phyloP scores from a whole-genome alignment of 2,329 filamentous ascomycete species.

The Bertia moriformis region DNA sequence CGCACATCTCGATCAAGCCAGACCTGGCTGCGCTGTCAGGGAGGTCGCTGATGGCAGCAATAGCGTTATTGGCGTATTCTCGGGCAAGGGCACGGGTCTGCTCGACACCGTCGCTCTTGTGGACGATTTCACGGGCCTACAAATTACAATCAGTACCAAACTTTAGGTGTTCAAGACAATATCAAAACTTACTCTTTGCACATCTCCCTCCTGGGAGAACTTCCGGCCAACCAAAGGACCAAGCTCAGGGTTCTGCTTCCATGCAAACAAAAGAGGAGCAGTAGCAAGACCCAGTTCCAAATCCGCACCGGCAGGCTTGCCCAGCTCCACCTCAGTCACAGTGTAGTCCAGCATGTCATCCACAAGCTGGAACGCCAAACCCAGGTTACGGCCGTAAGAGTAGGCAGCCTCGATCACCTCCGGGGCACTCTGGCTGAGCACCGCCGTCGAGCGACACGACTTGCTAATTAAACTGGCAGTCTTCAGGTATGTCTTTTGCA shows the following conservation, averaged over 20 bases:
- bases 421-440: conserved; percentile 64
- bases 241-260: conserved; percentile 75
- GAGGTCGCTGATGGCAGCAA: conserved; percentile 68
- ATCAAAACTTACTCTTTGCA: conserved; percentile 51
- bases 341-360: conserved; percentile 98
- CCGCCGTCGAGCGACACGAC: conserved; percentile 76
- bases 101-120: conserved; percentile 56
- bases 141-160: not conserved
- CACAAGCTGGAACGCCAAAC: conserved; percentile 89
- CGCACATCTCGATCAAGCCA: conserved; percentile 82
- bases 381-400: conserved; percentile 80
- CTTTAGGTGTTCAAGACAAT: too few species aligned
- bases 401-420: conserved; percentile 85
- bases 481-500: conserved; percentile 97
- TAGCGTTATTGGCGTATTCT: conserved; percentile 78
- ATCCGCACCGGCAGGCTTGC: conserved; percentile 90
- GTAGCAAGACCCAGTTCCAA: conserved; percentile 86
- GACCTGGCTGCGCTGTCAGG: conserved; percentile 91
- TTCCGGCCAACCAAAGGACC: conserved; percentile 83
- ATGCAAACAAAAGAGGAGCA: conserved; percentile 85
- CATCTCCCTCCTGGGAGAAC: conserved; percentile 72
- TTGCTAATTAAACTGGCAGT: conserved; percentile 92
- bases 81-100: conserved; percentile 82
- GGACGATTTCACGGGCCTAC: not conserved
- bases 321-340: conserved; percentile 66